Percentiles rank a stretch among this genome's conserved stretches.
phyloP scores from a whole-genome alignment of 192 early-diverging fungal species.

The Allomyces javanicus region DNA sequence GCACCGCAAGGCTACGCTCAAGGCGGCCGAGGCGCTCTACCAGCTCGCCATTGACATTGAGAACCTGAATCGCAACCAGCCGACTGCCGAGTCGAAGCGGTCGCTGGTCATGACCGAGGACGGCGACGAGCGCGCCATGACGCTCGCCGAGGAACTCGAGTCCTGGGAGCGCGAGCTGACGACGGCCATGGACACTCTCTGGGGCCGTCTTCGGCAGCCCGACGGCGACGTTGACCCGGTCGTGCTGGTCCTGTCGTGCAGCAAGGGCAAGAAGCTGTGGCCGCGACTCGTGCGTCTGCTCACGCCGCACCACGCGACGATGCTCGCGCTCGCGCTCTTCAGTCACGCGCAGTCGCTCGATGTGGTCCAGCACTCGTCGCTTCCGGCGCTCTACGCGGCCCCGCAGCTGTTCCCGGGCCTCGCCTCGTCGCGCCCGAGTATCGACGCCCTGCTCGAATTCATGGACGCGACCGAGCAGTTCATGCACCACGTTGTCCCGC shows the following conservation, averaged over 20 bases:
- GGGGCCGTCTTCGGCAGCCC: too few species aligned
- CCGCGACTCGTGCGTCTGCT: slow-evolving; percentile 63
- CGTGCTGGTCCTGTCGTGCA: slow-evolving; percentile 46
- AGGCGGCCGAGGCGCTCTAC: not conserved
- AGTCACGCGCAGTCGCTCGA: slow-evolving; percentile 24
- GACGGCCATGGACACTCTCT: too few species aligned
- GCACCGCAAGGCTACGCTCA: not conserved
- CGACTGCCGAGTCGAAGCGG: not conserved
- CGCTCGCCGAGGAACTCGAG: not conserved
- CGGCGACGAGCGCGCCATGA: not conserved
- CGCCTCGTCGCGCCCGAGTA: slow-evolving; percentile 18
- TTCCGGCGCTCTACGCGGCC: slow-evolving; percentile 54
- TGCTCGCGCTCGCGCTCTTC: slow-evolving; percentile 40
- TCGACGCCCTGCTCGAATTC: slow-evolving; percentile 7
- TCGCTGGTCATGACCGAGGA: not conserved
- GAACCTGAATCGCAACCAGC: not conserved
- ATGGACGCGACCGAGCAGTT: slow-evolving; percentile 66
- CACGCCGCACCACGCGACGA: slow-evolving; percentile 54
- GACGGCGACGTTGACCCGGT: not conserved
- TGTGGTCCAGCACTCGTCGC: slow-evolving; percentile 6
- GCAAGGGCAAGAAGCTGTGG: slow-evolving; percentile 79
- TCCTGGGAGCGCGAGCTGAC: not conserved
- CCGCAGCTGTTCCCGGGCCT: slow-evolving; percentile 42
- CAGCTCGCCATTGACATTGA: not conserved
- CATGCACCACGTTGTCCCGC: slow-evolving; percentile 71